Evolutionary conservation across 2,329 filamentous ascomycete genomes (phyloP), one percentile per base, ranked within the genome.

Genomic region (Aureobasidium zeae): DNA sequence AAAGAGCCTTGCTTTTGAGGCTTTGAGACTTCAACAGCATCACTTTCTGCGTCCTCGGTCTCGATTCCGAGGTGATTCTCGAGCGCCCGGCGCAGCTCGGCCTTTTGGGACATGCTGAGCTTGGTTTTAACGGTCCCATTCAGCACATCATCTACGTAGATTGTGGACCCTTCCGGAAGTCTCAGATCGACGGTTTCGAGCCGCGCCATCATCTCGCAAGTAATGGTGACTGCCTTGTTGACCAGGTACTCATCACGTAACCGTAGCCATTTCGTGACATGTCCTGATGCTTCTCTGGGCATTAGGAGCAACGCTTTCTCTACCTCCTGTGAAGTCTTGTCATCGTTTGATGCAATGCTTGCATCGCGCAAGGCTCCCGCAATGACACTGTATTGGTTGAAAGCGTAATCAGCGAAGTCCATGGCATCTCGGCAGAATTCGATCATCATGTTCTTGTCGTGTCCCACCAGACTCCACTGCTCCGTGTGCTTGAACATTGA

Each of bases 381-480:
- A 50, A 98, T 79, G 47, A 95, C 74, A 38, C 79, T 81, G 59
- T 93, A 91, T 53, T 94, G 81, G 29, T 85, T 80, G 57, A 96
- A 84, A 2, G 94, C 72, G 25, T 76, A 74, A 56, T 94, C 85
- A 1, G 89, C 88, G 57, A 94, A 84, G 55, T 96, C 86, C 77
- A 98, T 98, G 11, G 85, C 84, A 57, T 94, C 86, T 52, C 91
- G 81, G 58, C 88, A 95, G 56, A 96, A 95, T 46, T 94, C 81
- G 55, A 87, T 81, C 85, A 98, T 88, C 43, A 77, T 70, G 15
- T 70, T 64, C 58, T 86, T 91, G 38, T 89, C 81, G 47, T 85
- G 77, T 3, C 74, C 74, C 11, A 76, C 68, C 33, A 65, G 64
- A 51, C 86, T 86, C 91, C 91, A 98, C 9, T 69, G 67, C 57